phyloP scores from a whole-genome alignment of 2,329 filamentous ascomycete species.

The Acarospora socialis region DNA sequence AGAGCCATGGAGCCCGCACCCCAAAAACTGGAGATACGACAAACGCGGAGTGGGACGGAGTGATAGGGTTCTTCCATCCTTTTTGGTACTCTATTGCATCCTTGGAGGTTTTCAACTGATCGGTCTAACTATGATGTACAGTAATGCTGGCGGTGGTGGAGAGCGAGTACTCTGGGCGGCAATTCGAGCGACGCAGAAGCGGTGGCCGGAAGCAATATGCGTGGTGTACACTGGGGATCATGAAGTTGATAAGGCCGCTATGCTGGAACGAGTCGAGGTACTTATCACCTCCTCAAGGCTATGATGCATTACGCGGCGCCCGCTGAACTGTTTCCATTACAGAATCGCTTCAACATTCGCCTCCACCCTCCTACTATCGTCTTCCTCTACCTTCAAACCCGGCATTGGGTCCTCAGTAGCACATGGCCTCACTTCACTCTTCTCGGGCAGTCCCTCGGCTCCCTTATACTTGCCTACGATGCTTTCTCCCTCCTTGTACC shows the following conservation, averaged over 20 bases:
- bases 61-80: slow-evolving; percentile 93
- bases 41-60: slow-evolving; percentile 58
- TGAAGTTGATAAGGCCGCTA: slow-evolving; percentile 65
- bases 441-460: slow-evolving; percentile 84
- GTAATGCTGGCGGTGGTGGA: slow-evolving; percentile 89
- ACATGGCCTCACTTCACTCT: slow-evolving; percentile 90
- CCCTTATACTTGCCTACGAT: slow-evolving; percentile 75
- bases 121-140: slow-evolving; percentile 23
- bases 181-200: slow-evolving; percentile 74
- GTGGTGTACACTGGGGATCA: slow-evolving; percentile 94
- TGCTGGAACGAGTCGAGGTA: slow-evolving; percentile 64
- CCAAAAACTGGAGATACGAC: slow-evolving; percentile 29
- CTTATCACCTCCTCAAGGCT: slow-evolving; percentile 1
- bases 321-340: slow-evolving; percentile 8
- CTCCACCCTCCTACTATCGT: slow-evolving; percentile 69
- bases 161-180: slow-evolving; percentile 95
- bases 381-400: slow-evolving; percentile 81
- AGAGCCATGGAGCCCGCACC: slow-evolving; percentile 34
- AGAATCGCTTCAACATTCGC: slow-evolving; percentile 83
- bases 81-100: slow-evolving; percentile 54
- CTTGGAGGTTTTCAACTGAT: slow-evolving; percentile 5
- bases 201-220: slow-evolving; percentile 79
- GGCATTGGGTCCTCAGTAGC: slow-evolving; percentile 70
- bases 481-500: slow-evolving; percentile 84
- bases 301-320: neutral